Evolutionary conservation across 768 basidiomycete species (phyloP), one percentile per base, ranked within the genome.

Genomic region (Trametes maxima): DNA sequence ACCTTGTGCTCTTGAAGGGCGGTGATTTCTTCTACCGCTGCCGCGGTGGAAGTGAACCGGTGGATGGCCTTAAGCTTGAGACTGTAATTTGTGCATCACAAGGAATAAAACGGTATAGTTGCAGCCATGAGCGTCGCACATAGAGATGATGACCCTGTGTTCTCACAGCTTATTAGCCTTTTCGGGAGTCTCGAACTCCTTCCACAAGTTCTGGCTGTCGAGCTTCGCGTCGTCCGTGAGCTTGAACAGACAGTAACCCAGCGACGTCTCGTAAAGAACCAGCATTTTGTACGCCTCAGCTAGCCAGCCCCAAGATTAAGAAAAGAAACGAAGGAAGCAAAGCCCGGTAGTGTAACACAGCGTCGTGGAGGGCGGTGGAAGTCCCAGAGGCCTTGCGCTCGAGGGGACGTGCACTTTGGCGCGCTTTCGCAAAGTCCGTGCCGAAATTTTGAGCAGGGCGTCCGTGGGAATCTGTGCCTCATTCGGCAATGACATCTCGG

Each of bases 161-260:
- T 79, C 94, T 73, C 74, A 97, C 96, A 97, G 78, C 80, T 89
- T 93, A 77, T 86, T 94, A 55, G 97, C 95, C 70, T 80, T 83
- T 77, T 96, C 94, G 44, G 95, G 94, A 50, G 87, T 91, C 77
- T 95, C 87, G 70, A 98, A 98, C 75, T 95, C 91, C 78, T 90
- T 87, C 85, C 89, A 92, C 50, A 98, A 76, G 76, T 97, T 88
- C 57, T 89, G 88, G 66, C 85, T 89, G 71, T 88, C 85, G 54
- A 96, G 79, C 79, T 95, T 97, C 57, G 90, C 90, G 42, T 92
- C 80, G 77, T 94, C 89, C 54, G 89, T 88, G 65, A 96, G 83
- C 77, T 97, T 97, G 88, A 99, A 98, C 55, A 99, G 89, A 80
- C 93, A 95, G 82, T 94, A 98, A 76, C 96, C 94, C 76, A 96